Evolutionary conservation across 345 rosid genomes (phyloP), one percentile per base, ranked within the genome.

Genomic region (Fremontodendron californicum): DNA sequence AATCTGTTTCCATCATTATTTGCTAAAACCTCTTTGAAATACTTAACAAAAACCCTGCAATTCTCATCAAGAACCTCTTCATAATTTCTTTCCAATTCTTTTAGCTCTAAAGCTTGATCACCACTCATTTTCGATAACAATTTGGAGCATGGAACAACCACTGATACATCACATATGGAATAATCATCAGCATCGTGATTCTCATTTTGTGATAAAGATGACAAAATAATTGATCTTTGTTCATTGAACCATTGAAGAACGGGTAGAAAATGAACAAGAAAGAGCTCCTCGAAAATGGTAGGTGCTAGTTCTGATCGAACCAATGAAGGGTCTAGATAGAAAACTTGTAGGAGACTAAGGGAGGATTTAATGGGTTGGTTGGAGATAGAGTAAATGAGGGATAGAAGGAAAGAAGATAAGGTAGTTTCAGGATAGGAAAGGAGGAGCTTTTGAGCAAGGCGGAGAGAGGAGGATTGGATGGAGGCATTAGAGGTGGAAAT

Each of bases 31-130:
- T 83, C 79, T 77, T 72, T 77, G 68, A 91, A 91, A 58, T 84
- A 89, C 16, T 68, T 67, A 4, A 81, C 87, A 51, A 85, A 83
- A 72, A 82, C 87, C 68, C 82, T 82, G 74, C 92, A 89, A 73
- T 91, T 91, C 78, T 88, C 88, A 48, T 91, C 89, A 52, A 89
- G 62, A 76, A 78, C 85, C 76, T 81, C 84, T 72, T 83, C 90
- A 21, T 88, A 88, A 49, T 29, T 76, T 11, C 78, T 77, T 83
- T 91, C 95, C 73, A 89, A 40, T 48, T 77, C 86, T 81, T 83
- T 89, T 67, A 91, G 74, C 83, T 82, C 85, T 15, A 76, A 66
- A 13, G 88, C 88, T 79, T 91, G 92, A 61, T 75, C 82, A 0
- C 86, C 86, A 2, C 86, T 89, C 84, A 91, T 84, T 76, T 82